Percentiles rank a stretch among this genome's conserved stretches.
These are phyloP conservation scores for Cyclaneusma minus DNA, from an alignment of 2,329 filamentous ascomycete genomes.

Conservation along the genomic window DNA sequence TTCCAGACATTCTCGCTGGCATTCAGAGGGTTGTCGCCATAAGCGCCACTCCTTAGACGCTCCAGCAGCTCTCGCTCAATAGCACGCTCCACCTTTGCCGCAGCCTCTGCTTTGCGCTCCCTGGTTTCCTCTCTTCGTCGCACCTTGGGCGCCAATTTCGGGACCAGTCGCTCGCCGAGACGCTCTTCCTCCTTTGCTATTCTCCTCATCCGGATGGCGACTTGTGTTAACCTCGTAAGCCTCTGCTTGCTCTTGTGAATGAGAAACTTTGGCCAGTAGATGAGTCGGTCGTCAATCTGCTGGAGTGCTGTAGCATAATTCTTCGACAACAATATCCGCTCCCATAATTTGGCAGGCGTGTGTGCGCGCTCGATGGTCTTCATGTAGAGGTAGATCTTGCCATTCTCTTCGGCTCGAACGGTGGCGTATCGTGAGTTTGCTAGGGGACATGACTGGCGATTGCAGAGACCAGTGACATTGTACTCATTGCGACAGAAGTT, in stretches of 20 bases:
- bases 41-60: constrained; percentile 77
- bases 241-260: constrained; percentile 94
- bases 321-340: constrained; percentile 73
- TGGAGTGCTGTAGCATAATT: constrained; percentile 85
- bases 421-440: constrained; percentile 91
- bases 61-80: constrained; percentile 94
- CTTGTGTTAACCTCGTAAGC: constrained; percentile 80
- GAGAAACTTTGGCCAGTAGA: constrained; percentile 91
- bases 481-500: constrained; percentile 95
- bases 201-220: constrained; percentile 64
- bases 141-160: constrained; percentile 84
- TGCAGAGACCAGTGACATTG: constrained; percentile 73
- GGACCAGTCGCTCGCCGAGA: constrained; percentile 75
- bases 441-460: constrained; percentile 76
- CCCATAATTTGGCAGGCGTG: constrained; percentile 85
- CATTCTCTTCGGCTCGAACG: constrained; percentile 65
- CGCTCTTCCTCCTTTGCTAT: constrained; percentile 81
- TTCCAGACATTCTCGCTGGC: constrained; percentile 94
- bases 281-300: constrained; percentile 71
- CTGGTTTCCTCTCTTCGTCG: constrained; percentile 58
- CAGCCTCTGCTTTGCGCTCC: constrained; percentile 62
- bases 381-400: constrained; percentile 87
- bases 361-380: constrained; percentile 85
- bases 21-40: constrained; percentile 88
- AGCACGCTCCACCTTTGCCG: constrained; percentile 85